These are phyloP conservation scores for Phytopythium ostracodes DNA, from an alignment of 352 stramenopile species.

Conservation along the genomic window DNA sequence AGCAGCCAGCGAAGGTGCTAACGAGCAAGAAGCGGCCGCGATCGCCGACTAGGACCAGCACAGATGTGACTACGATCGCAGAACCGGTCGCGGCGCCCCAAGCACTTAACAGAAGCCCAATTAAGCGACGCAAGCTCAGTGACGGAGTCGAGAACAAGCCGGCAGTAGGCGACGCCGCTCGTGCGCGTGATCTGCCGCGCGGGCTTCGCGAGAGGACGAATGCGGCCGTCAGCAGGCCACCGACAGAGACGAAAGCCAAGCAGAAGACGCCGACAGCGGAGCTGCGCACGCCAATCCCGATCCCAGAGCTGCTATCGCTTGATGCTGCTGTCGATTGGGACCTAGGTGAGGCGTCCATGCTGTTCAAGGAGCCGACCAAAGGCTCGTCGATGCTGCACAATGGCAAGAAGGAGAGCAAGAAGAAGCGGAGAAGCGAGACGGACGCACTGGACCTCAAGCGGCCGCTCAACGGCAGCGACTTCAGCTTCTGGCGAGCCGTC, in stretches of 20 bases:
- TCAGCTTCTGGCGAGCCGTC: slow-evolving; percentile 14
- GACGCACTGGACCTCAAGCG: background rate
- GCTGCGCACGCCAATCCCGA: background rate
- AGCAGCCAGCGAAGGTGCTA: background rate
- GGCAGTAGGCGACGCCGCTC: background rate
- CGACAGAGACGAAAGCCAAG: background rate
- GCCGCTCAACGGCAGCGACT: slow-evolving; percentile 2
- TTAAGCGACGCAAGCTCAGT: background rate
- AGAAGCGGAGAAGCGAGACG: background rate
- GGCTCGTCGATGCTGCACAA: background rate
- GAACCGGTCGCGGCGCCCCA: background rate
- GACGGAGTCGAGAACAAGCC: background rate
- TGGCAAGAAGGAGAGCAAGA: background rate
- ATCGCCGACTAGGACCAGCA: background rate
- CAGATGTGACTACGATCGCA: no score
- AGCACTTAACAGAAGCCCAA: background rate
- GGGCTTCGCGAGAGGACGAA: background rate
- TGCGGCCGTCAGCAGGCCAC: no score
- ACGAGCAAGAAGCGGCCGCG: background rate
- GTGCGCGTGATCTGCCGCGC: background rate
- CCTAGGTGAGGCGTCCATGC: background rate
- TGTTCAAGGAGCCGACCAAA: background rate
- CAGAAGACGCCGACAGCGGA: background rate
- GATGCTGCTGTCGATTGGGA: background rate
- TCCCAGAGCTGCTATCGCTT: background rate